These are phyloP conservation scores for Didymella pomorum DNA, from an alignment of 2,329 filamentous ascomycete genomes.

Conservation along the genomic window DNA sequence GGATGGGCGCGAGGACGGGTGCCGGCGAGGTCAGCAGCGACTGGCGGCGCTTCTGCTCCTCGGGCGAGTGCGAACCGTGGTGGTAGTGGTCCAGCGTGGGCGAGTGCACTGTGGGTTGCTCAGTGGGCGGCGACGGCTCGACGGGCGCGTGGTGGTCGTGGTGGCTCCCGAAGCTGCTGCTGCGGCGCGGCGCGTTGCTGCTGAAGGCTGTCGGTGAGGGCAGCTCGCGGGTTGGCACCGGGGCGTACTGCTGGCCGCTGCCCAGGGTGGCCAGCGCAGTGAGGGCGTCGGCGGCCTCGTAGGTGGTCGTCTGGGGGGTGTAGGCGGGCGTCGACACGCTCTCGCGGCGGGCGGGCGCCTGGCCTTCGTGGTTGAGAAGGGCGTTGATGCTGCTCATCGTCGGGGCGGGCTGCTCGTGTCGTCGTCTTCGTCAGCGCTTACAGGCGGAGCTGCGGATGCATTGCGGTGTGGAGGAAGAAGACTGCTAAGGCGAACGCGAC, in stretches of 20 bases:
- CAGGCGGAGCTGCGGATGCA: not conserved
- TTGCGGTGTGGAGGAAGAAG: not conserved
- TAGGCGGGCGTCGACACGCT: constrained; percentile 18
- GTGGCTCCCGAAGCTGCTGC: constrained; percentile 43
- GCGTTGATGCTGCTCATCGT: constrained; percentile 49
- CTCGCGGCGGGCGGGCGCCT: constrained; percentile 25
- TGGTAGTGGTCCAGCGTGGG: constrained; percentile 59
- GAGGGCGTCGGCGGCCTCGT: constrained; percentile 54
- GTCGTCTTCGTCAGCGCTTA: constrained; percentile 7
- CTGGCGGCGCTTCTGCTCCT: constrained; percentile 52
- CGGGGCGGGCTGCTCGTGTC: not conserved
- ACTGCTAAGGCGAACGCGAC: not conserved
- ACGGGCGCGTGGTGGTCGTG: constrained; percentile 36
- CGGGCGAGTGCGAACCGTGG: constrained; percentile 55
- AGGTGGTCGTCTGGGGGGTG: constrained; percentile 33
- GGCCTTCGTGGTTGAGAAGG: constrained; percentile 47
- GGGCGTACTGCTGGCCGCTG: constrained; percentile 43
- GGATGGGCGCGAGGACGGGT: constrained; percentile 52
- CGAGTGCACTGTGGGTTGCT: constrained; percentile 48
- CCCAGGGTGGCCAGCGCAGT: constrained; percentile 47
- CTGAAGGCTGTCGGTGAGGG: constrained; percentile 40
- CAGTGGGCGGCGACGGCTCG: constrained; percentile 51
- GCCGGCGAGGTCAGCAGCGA: constrained; percentile 45
- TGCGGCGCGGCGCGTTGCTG: constrained; percentile 41
- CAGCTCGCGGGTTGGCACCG: constrained; percentile 28